Percentiles rank a stretch among this genome's conserved stretches.
phyloP scores from a whole-genome alignment of 2,329 filamentous ascomycete genomes.

The Botrytis fabae region DNA sequence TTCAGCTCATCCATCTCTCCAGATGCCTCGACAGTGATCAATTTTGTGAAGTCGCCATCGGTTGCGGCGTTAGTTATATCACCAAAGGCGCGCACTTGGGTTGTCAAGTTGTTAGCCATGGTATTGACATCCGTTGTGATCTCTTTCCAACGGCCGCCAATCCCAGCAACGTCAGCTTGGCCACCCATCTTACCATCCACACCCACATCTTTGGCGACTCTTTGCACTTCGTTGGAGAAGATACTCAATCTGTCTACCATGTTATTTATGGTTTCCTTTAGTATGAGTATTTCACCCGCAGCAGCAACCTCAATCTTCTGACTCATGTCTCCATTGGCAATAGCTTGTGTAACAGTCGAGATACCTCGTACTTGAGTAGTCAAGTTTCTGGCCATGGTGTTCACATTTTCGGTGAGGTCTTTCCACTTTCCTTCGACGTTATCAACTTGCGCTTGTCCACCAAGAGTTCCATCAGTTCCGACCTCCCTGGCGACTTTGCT shows the following conservation, averaged over 20 bases:
- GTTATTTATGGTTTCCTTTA: conserved; percentile 98
- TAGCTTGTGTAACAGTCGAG: conserved; percentile 90
- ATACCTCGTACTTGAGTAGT: conserved; percentile 82
- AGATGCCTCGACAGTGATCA: conserved; percentile 94
- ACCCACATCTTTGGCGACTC: conserved; percentile 93
- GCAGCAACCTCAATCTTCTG: conserved; percentile 94
- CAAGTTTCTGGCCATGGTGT: conserved; percentile 70
- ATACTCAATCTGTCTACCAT: conserved; percentile 95
- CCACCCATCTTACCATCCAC: conserved; percentile 99
- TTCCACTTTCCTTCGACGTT: conserved; percentile 98
- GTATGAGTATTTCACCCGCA: conserved; percentile 87
- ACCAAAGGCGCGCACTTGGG: conserved; percentile 95
- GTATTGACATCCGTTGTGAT: conserved; percentile 66
- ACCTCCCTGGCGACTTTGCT: conserved; percentile 94
- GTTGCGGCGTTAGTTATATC: conserved; percentile 98
- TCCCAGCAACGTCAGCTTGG: conserved; percentile 89
- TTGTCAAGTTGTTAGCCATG: conserved; percentile 70
- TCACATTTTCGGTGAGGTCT: conserved; percentile 88
- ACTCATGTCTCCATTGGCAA: conserved; percentile 93
- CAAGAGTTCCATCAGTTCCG: conserved; percentile 91
- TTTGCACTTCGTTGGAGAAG: conserved; percentile 94
- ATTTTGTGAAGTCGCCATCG: conserved; percentile 94
- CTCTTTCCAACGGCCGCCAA: conserved; percentile 95
- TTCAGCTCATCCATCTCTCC: conserved; percentile 99
- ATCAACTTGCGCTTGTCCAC: conserved; percentile 89